These are phyloP conservation scores for Cladosporium sp. DNA, from an alignment of 2,329 filamentous ascomycete species.

Conservation along the genomic window DNA sequence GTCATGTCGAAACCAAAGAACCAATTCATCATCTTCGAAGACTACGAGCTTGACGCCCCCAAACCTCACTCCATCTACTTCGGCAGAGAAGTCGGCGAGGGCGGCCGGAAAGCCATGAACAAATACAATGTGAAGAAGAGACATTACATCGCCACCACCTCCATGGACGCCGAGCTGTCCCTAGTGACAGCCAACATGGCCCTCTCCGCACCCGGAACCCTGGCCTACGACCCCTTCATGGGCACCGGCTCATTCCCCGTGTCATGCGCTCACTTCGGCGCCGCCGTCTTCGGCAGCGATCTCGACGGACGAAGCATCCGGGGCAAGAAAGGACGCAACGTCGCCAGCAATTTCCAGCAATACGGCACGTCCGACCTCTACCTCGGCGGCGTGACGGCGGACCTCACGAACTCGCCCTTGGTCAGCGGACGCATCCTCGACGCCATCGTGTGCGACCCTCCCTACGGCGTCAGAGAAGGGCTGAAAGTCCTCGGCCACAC, in stretches of 20 bases:
- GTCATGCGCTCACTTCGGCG: conserved; percentile 86
- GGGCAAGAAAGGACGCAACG: conserved; percentile 56
- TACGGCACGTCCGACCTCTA: conserved; percentile 66
- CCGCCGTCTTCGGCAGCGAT: conserved; percentile 78
- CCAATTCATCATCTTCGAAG: conserved; percentile 76
- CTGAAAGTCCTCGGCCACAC: conserved; percentile 79
- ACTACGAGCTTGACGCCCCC: conserved; percentile 59
- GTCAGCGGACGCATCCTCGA: conserved; percentile 59
- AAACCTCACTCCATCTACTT: conserved; percentile 63
- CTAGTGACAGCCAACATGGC: conserved; percentile 90
- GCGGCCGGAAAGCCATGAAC: conserved; percentile 63
- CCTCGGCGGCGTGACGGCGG: conserved; percentile 76
- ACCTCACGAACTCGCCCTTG: conserved; percentile 83
- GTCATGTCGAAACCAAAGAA: conserved; percentile 69
- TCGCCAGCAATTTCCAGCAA: conserved; percentile 75
- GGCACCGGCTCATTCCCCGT: conserved; percentile 92
- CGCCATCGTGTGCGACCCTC: conserved; percentile 91
- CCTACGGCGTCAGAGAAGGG: conserved; percentile 91
- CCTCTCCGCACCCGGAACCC: conserved; percentile 72
- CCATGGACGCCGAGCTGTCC: conserved; percentile 93
- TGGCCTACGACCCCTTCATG: conserved; percentile 94
- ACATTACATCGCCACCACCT: conserved; percentile 90
- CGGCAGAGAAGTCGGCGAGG: conserved; percentile 65
- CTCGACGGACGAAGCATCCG: conserved; percentile 89
- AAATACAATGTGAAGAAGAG: conserved; percentile 91